Evolutionary conservation across 2,329 filamentous ascomycete genomes (phyloP).

Genomic region (Emergomyces africanus): DNA sequence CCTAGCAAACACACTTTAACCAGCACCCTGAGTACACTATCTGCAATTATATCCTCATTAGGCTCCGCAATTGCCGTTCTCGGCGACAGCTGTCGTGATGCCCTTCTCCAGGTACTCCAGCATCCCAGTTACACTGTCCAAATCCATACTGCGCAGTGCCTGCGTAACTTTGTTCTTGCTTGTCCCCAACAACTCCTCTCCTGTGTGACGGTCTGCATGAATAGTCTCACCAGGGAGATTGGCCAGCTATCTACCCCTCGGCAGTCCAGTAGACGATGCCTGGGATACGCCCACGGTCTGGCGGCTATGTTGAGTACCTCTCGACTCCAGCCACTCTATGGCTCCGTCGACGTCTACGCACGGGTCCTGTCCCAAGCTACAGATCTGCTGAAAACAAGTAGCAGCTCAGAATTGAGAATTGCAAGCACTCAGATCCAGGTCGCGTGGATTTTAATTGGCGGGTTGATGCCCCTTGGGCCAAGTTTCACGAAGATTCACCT

Average conservation of each 20-base stretch:
- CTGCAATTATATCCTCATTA: conserved; percentile 63
- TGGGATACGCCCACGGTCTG: conserved; percentile 84
- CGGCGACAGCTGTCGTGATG: conserved; percentile 74
- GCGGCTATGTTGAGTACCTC: conserved; percentile 86
- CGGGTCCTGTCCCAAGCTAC: conserved; percentile 84
- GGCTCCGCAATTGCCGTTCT: conserved; percentile 71
- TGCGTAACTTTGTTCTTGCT: conserved; percentile 76
- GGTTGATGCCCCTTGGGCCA: conserved; percentile 88
- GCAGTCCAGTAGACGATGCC: conserved; percentile 68
- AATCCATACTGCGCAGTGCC: conserved; percentile 71
- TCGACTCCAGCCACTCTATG: conserved; percentile 75
- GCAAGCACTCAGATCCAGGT: conserved; percentile 95
- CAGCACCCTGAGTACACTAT: conserved; percentile 63
- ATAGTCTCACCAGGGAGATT: conserved; percentile 79
- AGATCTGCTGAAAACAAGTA: conserved; percentile 79
- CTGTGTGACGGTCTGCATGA: conserved; percentile 91
- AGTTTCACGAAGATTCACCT: conserved; percentile 99
- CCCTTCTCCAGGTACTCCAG: conserved; percentile 75
- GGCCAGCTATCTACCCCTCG: conserved; percentile 60
- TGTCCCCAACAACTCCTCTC: conserved; percentile 86
- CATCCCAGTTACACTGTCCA: conserved; percentile 96
- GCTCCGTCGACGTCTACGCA: conserved; percentile 90
- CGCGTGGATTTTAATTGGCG: conserved; percentile 93
- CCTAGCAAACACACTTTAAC: conserved; percentile 78
- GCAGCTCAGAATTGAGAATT: conserved; percentile 77